Conservation (phyloP, 2,329 filamentous ascomycete genomes). For the Torrubiellomyces zombiae region DNA sequence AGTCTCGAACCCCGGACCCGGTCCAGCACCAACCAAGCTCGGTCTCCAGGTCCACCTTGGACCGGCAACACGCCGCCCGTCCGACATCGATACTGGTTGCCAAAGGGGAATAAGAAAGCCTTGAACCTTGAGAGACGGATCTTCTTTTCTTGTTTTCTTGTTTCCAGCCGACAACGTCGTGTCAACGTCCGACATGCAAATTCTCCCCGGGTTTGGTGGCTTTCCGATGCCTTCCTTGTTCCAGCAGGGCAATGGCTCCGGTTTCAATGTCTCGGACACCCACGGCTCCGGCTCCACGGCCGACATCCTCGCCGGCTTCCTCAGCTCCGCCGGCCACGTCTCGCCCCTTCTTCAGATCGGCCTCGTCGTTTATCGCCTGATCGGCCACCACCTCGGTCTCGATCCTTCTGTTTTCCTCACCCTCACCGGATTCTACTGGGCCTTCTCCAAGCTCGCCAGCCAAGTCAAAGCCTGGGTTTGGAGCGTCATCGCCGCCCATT, state of each 20-base stretch:
- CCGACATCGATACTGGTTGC: too few relatives aligned
- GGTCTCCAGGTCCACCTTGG: too few relatives aligned
- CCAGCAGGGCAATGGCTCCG: conserved; percentile 6
- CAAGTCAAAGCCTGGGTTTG: conserved; percentile 19
- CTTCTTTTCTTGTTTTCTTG: too few relatives aligned
- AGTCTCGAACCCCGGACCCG: too few relatives aligned
- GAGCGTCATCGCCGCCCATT: conserved; percentile 23
- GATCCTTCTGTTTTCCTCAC: conserved; percentile 32
- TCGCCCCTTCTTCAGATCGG: conserved; percentile 25
- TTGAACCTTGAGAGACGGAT: too few relatives aligned
- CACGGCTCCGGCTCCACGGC: conserved; percentile 6
- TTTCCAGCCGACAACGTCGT: too few relatives aligned
- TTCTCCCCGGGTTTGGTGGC: too few relatives aligned
- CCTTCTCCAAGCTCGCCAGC: conserved; percentile 18
- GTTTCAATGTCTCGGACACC: conserved; percentile 6
- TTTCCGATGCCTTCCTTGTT: conserved; percentile 11
- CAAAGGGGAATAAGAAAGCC: too few relatives aligned
- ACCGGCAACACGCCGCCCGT: too few relatives aligned
- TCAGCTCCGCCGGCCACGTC: conserved; percentile 25
- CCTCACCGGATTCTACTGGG: conserved; percentile 29
- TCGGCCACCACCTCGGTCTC: conserved; percentile 27
- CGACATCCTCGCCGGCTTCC: conserved; percentile 25
- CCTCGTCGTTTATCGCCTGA: conserved; percentile 27
- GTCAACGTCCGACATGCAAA: too few relatives aligned
- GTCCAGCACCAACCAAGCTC: too few relatives aligned